These are phyloP conservation scores for Phytophthora sansomeana DNA, from an alignment of 352 stramenopile species.

Conservation along the genomic window DNA sequence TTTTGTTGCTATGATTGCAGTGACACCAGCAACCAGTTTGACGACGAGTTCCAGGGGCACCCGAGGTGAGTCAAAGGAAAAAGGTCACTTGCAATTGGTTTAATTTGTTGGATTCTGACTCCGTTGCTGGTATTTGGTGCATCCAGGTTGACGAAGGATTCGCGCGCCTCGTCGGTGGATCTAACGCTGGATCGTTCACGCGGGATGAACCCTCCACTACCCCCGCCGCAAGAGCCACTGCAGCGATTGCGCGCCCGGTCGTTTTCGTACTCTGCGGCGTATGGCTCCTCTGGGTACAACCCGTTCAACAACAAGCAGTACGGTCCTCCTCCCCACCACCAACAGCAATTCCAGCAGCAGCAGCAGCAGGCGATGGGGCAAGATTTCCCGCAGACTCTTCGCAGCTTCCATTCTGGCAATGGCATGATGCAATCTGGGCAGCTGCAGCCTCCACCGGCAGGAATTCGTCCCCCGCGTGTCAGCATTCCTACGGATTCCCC, in stretches of 20 bases:
- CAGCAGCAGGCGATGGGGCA: conserved; percentile 36
- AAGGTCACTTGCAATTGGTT: background rate
- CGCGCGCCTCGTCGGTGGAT: conserved; percentile 77
- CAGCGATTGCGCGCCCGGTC: conserved; percentile 77
- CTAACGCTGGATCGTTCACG: conserved; percentile 64
- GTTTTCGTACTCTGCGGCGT: conserved; percentile 78
- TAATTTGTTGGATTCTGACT: conserved; percentile 5
- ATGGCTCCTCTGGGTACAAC: conserved; percentile 61
- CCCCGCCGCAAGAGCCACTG: conserved; percentile 67
- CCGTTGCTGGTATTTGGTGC: conserved; percentile 2
- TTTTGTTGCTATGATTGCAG: conserved; percentile 24
- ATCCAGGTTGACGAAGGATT: conserved; percentile 65
- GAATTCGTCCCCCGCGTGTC: conserved; percentile 70
- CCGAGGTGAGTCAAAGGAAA: conserved; percentile 28
- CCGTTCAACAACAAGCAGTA: conserved; percentile 65
- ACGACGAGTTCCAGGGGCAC: conserved; percentile 43
- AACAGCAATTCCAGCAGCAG: conserved; percentile 54
- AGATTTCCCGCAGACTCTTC: conserved; percentile 69
- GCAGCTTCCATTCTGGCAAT: conserved; percentile 56
- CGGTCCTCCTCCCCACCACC: conserved; percentile 42
- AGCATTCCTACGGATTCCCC: conserved; percentile 72
- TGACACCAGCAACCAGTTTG: conserved; percentile 44
- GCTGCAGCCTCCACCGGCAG: conserved; percentile 36
- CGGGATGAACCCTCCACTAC: conserved; percentile 70
- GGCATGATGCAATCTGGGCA: conserved; percentile 50